These are phyloP conservation scores for Apiotrichum gracile DNA, from an alignment of 1,284 basidiomycete genomes.

Conservation along the genomic window DNA sequence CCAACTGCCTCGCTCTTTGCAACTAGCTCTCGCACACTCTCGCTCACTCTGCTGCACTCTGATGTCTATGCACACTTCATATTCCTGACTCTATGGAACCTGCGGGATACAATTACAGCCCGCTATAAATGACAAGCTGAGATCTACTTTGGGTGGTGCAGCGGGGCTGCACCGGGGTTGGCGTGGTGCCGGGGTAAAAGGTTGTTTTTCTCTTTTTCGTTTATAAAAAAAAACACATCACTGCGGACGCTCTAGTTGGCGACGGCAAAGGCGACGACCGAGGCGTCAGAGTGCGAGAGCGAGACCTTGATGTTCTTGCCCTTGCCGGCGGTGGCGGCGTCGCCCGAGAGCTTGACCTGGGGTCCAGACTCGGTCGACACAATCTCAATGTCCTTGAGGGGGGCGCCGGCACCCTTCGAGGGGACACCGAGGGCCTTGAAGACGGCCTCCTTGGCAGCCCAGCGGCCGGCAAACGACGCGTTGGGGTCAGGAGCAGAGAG, in stretches of 20 bases:
- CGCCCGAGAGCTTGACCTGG: conserved; percentile 71
- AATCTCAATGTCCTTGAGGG: conserved; percentile 96
- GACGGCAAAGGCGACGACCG: conserved; percentile 47
- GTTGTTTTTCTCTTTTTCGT: neutral
- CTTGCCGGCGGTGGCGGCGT: conserved; percentile 67
- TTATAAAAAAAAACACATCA: neutral
- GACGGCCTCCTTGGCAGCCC: conserved; percentile 96
- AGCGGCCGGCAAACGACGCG: conserved; percentile 91
- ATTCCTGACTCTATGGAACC: conserved; percentile 6
- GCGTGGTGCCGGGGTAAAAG: neutral
- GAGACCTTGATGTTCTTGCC: conserved; percentile 74
- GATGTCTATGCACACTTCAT: conserved; percentile 4
- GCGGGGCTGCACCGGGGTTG: neutral
- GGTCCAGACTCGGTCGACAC: conserved; percentile 60
- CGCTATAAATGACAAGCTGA: conserved; percentile 2
- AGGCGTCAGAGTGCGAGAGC: conserved; percentile 64
- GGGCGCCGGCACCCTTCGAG: conserved; percentile 84
- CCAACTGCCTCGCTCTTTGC: too few species aligned
- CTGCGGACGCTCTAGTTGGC: conserved; percentile 27
- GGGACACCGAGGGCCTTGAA: conserved; percentile 94
- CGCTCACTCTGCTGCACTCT: too few species aligned
- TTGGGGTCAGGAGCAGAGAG: conserved; percentile 73
- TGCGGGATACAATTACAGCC: conserved; percentile 4
- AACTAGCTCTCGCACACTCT: too few species aligned
- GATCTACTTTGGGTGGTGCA: neutral